Evolutionary conservation across 2,329 filamentous ascomycete genomes (phyloP).

Genomic region (Microcera coccophila): DNA sequence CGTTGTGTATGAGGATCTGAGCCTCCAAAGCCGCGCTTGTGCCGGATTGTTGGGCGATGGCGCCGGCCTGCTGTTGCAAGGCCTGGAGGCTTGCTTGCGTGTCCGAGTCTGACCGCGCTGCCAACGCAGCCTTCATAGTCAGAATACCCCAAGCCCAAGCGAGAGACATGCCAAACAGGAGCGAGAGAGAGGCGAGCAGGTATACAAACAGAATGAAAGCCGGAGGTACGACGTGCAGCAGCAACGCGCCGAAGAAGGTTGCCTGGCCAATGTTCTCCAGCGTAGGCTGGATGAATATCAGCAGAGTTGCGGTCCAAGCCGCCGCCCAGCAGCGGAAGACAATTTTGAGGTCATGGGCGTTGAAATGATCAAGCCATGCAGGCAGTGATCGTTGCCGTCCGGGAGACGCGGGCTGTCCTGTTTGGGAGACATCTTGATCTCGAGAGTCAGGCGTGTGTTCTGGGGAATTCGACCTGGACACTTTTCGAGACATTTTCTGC

Average conservation of each 20-base stretch:
- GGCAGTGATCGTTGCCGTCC: conserved; percentile 17
- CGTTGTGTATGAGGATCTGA: conserved; percentile 38
- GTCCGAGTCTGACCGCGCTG: conserved; percentile 37
- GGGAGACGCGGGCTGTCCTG: neutral
- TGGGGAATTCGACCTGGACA: neutral
- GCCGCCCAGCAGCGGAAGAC: conserved; percentile 45
- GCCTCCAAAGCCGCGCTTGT: conserved; percentile 26
- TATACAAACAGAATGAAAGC: conserved; percentile 44
- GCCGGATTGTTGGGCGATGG: conserved; percentile 28
- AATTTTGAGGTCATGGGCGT: conserved; percentile 42
- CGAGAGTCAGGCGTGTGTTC: neutral
- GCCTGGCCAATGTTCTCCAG: conserved; percentile 40
- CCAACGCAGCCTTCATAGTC: conserved; percentile 45
- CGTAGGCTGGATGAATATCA: conserved; percentile 45
- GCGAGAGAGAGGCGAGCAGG: conserved; percentile 38
- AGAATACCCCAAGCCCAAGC: conserved; percentile 50
- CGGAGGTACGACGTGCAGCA: conserved; percentile 44
- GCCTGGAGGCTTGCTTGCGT: conserved; percentile 32
- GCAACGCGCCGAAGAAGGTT: conserved; percentile 41
- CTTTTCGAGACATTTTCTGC: neutral
- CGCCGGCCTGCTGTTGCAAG: conserved; percentile 35
- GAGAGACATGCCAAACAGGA: conserved; percentile 44
- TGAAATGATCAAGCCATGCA: conserved; percentile 44
- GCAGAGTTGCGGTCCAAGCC: conserved; percentile 42
- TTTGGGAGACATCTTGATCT: neutral